These are phyloP conservation scores for Quercus robur DNA, from an alignment of 306 rosid species.

Conservation along the genomic window DNA sequence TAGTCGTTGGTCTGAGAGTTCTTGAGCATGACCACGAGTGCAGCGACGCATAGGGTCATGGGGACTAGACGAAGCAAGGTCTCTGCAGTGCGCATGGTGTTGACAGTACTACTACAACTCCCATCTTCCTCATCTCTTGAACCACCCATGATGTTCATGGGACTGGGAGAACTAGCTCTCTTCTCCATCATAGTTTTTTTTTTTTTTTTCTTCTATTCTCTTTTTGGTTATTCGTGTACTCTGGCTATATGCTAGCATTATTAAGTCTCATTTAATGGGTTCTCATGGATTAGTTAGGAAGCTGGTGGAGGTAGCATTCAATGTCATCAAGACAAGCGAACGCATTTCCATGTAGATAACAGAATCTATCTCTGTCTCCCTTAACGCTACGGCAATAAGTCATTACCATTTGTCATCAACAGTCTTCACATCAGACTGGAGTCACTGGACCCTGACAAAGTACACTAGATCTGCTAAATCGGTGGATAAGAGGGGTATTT, in stretches of 20 bases:
- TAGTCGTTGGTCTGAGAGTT: constrained; percentile 60
- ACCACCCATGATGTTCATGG: constrained; percentile 26
- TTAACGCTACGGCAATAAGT: no score
- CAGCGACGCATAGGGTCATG: constrained; percentile 69
- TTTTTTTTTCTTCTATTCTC: neutral
- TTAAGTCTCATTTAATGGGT: neutral
- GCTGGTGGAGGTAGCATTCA: constrained; percentile 13
- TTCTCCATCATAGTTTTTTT: neutral
- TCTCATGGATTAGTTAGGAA: neutral
- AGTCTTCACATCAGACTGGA: no score
- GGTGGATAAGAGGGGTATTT: no score
- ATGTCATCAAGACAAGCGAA: constrained; percentile 23
- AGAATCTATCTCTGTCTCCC: neutral
- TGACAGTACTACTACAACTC: neutral
- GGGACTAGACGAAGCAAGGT: constrained; percentile 70
- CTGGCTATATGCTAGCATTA: neutral
- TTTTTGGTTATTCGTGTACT: neutral
- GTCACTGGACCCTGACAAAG: no score
- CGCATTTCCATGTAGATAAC: constrained; percentile 21
- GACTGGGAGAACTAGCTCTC: constrained; percentile 28
- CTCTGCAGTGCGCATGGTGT: constrained; percentile 56
- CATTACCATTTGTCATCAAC: no score
- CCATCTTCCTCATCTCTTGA: constrained; percentile 11
- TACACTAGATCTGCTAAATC: no score
- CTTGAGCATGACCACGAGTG: constrained; percentile 80